A percentile compares a stretch with the other conserved stretches of the same genome.
Evolutionary conservation across 2,329 filamentous ascomycete species (phyloP).

Genomic region (Reticulascus tulasneorum): DNA sequence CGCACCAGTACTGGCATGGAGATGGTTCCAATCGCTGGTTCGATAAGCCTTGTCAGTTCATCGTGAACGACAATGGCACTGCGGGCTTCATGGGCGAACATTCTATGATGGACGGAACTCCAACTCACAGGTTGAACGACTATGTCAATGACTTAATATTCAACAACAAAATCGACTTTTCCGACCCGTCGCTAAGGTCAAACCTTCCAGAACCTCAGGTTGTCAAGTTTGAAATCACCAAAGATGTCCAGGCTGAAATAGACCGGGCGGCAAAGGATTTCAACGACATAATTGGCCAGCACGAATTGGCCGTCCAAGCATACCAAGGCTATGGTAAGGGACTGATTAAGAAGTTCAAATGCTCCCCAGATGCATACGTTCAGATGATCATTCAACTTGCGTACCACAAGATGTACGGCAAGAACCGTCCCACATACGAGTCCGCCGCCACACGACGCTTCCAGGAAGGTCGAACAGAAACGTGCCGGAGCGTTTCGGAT

Average conservation of each 20-base stretch:
- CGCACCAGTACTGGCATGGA: slow-evolving; percentile 96
- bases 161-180: slow-evolving; percentile 89
- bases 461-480: slow-evolving; percentile 94
- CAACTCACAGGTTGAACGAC: slow-evolving; percentile 95
- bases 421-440: slow-evolving; percentile 96
- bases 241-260: slow-evolving; percentile 72
- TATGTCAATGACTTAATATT: slow-evolving; percentile 90
- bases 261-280: slow-evolving; percentile 77
- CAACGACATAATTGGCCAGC: slow-evolving; percentile 72
- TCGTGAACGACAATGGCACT: slow-evolving; percentile 96
- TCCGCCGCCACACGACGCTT: slow-evolving; percentile 92
- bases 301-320: slow-evolving; percentile 89
- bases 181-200: slow-evolving; percentile 71
- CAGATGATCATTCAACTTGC: slow-evolving; percentile 98
- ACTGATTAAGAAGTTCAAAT: slow-evolving; percentile 99
- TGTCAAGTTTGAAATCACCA: slow-evolving; percentile 74
- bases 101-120: slow-evolving; percentile 99
- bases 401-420: slow-evolving; percentile 98
- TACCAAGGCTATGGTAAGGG: slow-evolving; percentile 98
- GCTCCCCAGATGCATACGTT: slow-evolving; percentile 93
- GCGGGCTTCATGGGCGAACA: slow-evolving; percentile 98
- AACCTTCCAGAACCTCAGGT: slow-evolving; percentile 76
- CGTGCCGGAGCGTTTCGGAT: slow-evolving; percentile 87
- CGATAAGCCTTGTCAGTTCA: slow-evolving; percentile 97
- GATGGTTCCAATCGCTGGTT: slow-evolving; percentile 95